Evolutionary conservation across 2,329 filamentous ascomycete genomes (phyloP).

Genomic region (Fonsecaea pedrosoi): DNA sequence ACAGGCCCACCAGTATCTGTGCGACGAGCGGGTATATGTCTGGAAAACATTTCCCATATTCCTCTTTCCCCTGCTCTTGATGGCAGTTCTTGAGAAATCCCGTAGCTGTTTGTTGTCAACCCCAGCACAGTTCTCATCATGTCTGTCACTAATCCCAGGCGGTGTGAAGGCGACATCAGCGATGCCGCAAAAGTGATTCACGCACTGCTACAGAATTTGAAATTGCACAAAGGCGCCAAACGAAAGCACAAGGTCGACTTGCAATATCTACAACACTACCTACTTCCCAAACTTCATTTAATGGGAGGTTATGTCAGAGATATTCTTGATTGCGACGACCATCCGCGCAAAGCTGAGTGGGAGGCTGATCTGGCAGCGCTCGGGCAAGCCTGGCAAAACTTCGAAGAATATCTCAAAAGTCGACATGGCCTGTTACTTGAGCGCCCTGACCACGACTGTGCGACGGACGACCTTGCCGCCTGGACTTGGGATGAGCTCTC

Average conservation of each 20-base stretch:
- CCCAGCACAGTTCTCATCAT: not conserved
- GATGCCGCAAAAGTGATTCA: slow-evolving; percentile 2
- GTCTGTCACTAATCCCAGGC: not conserved
- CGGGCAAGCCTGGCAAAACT: not conserved
- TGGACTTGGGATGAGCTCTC: slow-evolving; percentile 10
- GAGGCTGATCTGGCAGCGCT: not conserved
- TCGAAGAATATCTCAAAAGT: slow-evolving; percentile 6
- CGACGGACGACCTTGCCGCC: not conserved
- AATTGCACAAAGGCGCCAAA: slow-evolving; percentile 1
- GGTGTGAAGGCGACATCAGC: not conserved
- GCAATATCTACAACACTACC: not conserved
- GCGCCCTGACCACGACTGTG: not conserved
- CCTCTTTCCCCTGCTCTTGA: not conserved
- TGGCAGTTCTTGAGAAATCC: not conserved
- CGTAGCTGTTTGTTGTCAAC: not conserved
- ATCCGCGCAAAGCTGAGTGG: slow-evolving; percentile 4
- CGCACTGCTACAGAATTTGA: not conserved
- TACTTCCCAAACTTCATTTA: slow-evolving; percentile 3
- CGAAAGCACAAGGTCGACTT: not conserved
- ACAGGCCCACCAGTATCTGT: not conserved
- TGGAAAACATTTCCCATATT: not conserved
- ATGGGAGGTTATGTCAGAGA: not conserved
- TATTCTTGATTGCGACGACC: not conserved
- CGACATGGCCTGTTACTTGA: not conserved
- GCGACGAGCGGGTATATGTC: not conserved